Evolutionary conservation across 2,329 filamentous ascomycete species (phyloP), one percentile per base, ranked within the genome.

Genomic region (Aspergillus felis): DNA sequence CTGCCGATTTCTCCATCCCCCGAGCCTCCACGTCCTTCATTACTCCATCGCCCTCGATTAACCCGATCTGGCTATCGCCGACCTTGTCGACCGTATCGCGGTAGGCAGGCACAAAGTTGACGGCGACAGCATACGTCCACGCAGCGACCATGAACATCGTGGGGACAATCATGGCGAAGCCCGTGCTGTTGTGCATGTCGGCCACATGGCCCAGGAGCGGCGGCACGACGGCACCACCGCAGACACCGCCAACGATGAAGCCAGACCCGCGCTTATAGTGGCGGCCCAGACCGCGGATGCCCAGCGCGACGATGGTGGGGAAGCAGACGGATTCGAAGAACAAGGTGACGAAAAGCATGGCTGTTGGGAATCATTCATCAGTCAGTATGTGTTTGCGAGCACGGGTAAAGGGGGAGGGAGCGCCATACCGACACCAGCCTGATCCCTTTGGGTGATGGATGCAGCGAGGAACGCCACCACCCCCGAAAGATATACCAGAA

Each of bases 291-390:
- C 88, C 89, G 24, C 90, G 84, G 58, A 96, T 86, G 3, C 88
- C 89, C 12, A 94, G 82, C 3, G 89, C 86, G 64, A 92, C 91
- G 58, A 94, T 87, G 1, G 92, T 86, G 0, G 92, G 91, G 80
- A 90, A 96, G 64, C 91, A 84, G 53, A 91, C 90, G 0, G 87
- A 89, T 71, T 93, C 90, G 67, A 90, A 91, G 73, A 95, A 91
- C 63, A 91, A 87, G 61, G 89, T 88, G 28, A 92, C 66, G 42
- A 87, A 79, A 2, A 89, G 76, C 62, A 90, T 87, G 24, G 70
- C 71, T 72, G 41, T 9, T 41, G 12, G 41, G 41, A 6, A n/a
- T 44, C 42, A 29, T 35, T 47, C 27, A 14, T 42, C 14, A 47
- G 14, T 29, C 4, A 29, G 28, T 9, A 25, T 4, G 25, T 25